phyloP scores from a whole-genome alignment of 2,329 filamentous ascomycete species.

The Colletotrichum camelliae region DNA sequence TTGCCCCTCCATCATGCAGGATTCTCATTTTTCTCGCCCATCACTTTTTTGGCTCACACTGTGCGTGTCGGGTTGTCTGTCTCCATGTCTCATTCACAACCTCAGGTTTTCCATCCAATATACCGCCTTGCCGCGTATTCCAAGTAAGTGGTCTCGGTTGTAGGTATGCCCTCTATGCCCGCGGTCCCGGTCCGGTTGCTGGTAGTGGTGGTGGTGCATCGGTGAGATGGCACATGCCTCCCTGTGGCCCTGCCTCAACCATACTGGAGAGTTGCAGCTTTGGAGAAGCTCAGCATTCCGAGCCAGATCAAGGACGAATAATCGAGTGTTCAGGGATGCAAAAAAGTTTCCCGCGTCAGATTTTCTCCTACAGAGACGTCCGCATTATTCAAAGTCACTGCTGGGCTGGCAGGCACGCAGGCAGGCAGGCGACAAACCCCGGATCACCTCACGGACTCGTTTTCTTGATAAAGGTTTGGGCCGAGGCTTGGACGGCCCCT shows the following conservation, averaged over 20 bases:
- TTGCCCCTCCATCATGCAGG: background rate
- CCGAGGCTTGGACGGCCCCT: conserved; percentile 12
- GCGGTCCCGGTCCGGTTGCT: background rate
- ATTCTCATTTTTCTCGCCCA: background rate
- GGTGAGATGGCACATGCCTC: conserved; percentile 13
- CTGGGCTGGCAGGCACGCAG: background rate
- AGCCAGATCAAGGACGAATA: background rate
- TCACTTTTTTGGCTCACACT: conserved; percentile 5
- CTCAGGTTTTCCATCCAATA: background rate
- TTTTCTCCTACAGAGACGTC: no score
- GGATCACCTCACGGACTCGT: background rate
- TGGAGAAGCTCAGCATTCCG: background rate
- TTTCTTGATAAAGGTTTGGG: background rate
- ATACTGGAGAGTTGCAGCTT: background rate
- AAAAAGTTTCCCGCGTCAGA: conserved; percentile 1
- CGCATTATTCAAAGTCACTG: background rate
- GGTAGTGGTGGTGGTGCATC: background rate
- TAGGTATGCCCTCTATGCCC: background rate
- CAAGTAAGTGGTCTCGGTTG: background rate
- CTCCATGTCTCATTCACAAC: background rate
- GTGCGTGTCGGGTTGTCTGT: background rate
- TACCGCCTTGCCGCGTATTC: background rate
- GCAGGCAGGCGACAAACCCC: background rate
- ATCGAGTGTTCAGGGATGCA: background rate
- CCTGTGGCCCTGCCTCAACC: background rate